phyloP scores from a whole-genome alignment of 495 filamentous ascomycete genomes.

The Hypoxylon subgilvum region DNA sequence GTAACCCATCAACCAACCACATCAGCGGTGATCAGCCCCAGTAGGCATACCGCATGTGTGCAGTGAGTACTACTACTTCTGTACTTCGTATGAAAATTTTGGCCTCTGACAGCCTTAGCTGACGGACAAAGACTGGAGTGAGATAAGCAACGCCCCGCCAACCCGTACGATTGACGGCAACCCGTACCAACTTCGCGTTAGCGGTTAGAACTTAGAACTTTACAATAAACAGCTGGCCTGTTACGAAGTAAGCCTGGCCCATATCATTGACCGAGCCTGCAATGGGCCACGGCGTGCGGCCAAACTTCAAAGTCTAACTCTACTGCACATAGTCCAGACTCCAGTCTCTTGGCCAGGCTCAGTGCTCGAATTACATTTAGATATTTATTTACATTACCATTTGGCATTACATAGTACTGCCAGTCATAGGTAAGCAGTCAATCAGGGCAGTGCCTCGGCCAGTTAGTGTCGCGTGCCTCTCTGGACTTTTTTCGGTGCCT shows the following conservation, averaged over 20 bases:
- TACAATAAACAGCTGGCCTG: slow-evolving; percentile 1
- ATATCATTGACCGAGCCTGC: slow-evolving; percentile 28
- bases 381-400: too few relatives aligned
- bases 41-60: too few relatives aligned
- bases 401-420: too few relatives aligned
- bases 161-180: too few relatives aligned
- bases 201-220: slow-evolving; percentile 7
- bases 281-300: not conserved
- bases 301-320: not conserved
- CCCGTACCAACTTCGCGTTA: slow-evolving; percentile 15
- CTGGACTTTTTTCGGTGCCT: slow-evolving; percentile 28
- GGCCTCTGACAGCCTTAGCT: too few relatives aligned
- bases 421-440: not conserved
- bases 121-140: too few relatives aligned
- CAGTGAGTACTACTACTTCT: too few relatives aligned
- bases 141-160: too few relatives aligned
- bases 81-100: too few relatives aligned
- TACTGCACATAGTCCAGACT: not conserved
- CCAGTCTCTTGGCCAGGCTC: slow-evolving; percentile 1
- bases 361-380: too few relatives aligned
- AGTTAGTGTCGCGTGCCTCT: slow-evolving; percentile 21
- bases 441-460: not conserved
- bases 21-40: too few relatives aligned
- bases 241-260: slow-evolving; percentile 7
- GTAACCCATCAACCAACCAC: slow-evolving; percentile 12